Percentiles rank a stretch among this genome's conserved stretches.
phyloP scores from a whole-genome alignment of 2,329 filamentous ascomycete species.

The Calonectria pteridis region DNA sequence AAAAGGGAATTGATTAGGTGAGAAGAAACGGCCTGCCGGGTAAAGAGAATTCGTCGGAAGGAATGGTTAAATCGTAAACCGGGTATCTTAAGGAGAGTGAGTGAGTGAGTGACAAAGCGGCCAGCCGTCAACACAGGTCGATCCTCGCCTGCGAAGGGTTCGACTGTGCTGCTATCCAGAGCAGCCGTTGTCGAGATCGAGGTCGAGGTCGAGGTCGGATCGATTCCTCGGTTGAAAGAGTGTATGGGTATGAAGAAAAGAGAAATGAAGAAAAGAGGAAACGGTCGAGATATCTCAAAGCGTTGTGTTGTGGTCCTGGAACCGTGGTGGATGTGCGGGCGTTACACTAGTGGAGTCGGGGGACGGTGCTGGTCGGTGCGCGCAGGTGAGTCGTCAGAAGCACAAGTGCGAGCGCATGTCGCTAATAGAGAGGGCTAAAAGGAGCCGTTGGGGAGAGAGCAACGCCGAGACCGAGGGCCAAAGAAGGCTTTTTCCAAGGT shows the following conservation, averaged over 20 bases:
- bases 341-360: slow-evolving; percentile 26
- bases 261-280: slow-evolving; percentile 33
- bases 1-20: slow-evolving; percentile 9
- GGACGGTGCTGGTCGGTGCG: slow-evolving; percentile 25
- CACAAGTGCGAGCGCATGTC: slow-evolving; percentile 22
- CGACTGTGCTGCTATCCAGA: slow-evolving; percentile 52
- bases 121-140: slow-evolving; percentile 60
- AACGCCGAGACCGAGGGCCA: not conserved
- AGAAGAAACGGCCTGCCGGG: slow-evolving; percentile 27
- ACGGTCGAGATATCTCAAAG: not conserved
- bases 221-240: slow-evolving; percentile 16
- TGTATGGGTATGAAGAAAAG: slow-evolving; percentile 3
- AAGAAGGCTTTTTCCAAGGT: not conserved
- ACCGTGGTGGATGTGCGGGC: slow-evolving; percentile 11
- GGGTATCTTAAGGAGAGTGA: slow-evolving; percentile 30
- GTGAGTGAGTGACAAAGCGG: slow-evolving; percentile 10
- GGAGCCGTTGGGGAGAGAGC: not conserved
- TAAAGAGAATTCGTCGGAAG: slow-evolving; percentile 13
- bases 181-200: slow-evolving; percentile 13
- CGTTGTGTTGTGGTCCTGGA: slow-evolving; percentile 1
- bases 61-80: slow-evolving; percentile 24
- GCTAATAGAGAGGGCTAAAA: slow-evolving; percentile 18
- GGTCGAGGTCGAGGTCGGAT: not conserved
- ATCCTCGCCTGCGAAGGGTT: slow-evolving; percentile 63
- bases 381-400: slow-evolving; percentile 22